Percentiles rank a stretch among this genome's conserved stretches.
These are phyloP conservation scores for Ceratobasidium sp. DNA, from an alignment of 1,284 basidiomycete genomes.

Conservation along the genomic window DNA sequence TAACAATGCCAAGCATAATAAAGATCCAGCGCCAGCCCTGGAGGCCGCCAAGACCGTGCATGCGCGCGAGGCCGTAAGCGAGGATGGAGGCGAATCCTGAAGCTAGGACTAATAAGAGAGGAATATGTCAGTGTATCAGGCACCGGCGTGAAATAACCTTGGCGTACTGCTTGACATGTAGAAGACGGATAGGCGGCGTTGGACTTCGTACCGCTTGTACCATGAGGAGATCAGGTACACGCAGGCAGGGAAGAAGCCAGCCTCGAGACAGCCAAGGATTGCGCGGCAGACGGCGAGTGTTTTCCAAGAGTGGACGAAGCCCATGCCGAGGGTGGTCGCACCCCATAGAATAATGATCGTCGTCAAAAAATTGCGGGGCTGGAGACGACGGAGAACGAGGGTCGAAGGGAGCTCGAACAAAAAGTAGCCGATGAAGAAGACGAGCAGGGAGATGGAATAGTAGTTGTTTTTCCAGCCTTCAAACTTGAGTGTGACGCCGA, in stretches of 20 bases:
- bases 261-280: constrained; percentile 58
- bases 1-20: constrained; percentile 55
- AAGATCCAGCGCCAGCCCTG: constrained; percentile 55
- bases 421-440: constrained; percentile 57
- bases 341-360: constrained; percentile 55
- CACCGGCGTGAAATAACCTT: not conserved
- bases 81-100: constrained; percentile 60
- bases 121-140: not conserved
- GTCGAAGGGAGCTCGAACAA: constrained; percentile 54
- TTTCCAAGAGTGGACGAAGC: constrained; percentile 55
- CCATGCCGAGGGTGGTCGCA: constrained; percentile 58
- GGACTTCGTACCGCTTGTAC: constrained; percentile 62
- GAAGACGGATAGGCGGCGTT: constrained; percentile 56
- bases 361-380: constrained; percentile 56
- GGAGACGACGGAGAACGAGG: constrained; percentile 57
- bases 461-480: constrained; percentile 51
- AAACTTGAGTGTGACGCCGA: constrained; percentile 53
- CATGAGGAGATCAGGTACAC: constrained; percentile 61
- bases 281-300: constrained; percentile 58
- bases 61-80: constrained; percentile 55
- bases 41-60: constrained; percentile 51
- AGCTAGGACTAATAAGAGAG: constrained; percentile 12
- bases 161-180: constrained; percentile 54
- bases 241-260: constrained; percentile 53
- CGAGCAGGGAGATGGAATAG: constrained; percentile 55